Base-by-base conservation (phyloP, 2,329 filamentous ascomycete genomes). In the Zarea fungicola region DNA sequence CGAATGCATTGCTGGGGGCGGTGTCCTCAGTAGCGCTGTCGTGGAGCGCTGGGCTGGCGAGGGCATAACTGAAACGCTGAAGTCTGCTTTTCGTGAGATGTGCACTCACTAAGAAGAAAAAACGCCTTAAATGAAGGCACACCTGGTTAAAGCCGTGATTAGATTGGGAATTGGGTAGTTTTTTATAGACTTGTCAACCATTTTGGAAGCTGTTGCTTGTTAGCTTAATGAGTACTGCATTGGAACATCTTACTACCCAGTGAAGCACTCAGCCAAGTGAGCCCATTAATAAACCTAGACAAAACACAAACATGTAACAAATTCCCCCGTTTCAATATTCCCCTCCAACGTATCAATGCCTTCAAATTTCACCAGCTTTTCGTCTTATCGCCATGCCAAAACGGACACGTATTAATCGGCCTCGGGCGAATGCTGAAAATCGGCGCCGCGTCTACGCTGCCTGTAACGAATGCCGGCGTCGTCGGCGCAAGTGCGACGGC, bases 401-500 rank as follows among this genome's bases (percentile, higher is more conserved):
- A 13, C n/a, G 48, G 25, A 26, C 14, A 19, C 36, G 22, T 3
- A n/a, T 8, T 1, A 21, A 36, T 10, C 34, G 35, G 28, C 34
- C 28, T 6, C 48, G 34, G 36, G 35, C 48, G 14, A 46, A 36
- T 9, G 28, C 34, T 14, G 21, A 50, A 7, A 37, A 25, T 19
- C 22, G 51, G 13, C 42, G 40, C 10, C 40, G 51, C 21, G 51
- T 48, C 11, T 53, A 50, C 43, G 51, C 51, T 25, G 51, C 51
- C 5, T 53, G 51, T 18, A 34, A 22, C 5, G 42, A 50, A n/a
- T 55, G 54, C 26, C 49, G 54, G 2, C 37, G 54, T 19, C 52
- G 54, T 5, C 43, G 54, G 25, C 50, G 54, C 23, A 55, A 55
- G 36, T 55, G 54, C 22, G 52, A 55, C 31, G 53, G 53, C 19